phyloP scores from a whole-genome alignment of 2,329 filamentous ascomycete genomes.

The Diaporthe sp. region DNA sequence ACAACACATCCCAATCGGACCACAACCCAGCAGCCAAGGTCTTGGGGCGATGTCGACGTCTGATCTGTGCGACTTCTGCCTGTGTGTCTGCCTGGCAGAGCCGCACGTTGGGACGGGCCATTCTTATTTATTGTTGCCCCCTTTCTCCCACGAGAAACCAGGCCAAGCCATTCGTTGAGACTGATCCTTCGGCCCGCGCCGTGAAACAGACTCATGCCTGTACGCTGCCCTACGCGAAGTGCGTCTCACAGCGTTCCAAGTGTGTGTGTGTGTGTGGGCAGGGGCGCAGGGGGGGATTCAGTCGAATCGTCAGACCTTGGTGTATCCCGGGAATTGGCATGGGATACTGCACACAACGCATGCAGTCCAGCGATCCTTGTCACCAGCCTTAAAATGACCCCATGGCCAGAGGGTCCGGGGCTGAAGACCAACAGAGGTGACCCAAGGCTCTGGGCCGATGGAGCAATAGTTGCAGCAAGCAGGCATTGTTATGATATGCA shows the following conservation, averaged over 20 bases:
- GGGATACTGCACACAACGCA: background rate
- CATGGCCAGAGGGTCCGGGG: background rate
- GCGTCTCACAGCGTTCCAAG: background rate
- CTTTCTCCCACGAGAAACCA: background rate
- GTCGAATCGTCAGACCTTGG: background rate
- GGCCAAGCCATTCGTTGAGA: background rate
- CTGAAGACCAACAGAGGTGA: background rate
- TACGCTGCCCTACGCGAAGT: background rate
- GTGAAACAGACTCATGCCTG: constrained; percentile 6
- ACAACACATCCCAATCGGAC: background rate
- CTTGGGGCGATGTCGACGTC: constrained; percentile 3
- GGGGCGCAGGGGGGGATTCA: background rate
- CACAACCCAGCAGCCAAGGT: background rate
- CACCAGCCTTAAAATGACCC: background rate
- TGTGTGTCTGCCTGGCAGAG: constrained; percentile 17
- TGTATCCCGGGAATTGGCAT: background rate
- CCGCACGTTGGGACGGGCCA: background rate
- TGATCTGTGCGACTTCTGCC: constrained; percentile 17
- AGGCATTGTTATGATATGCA: constrained; percentile 11
- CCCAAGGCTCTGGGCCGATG: constrained; percentile 9
- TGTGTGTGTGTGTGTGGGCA: no score
- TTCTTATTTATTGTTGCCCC: background rate
- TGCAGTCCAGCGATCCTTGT: background rate
- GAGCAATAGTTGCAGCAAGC: background rate
- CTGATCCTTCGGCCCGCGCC: constrained; percentile 11